Conservation (phyloP, 2,329 filamentous ascomycete genomes). For the Trichoderma sp. region DNA sequence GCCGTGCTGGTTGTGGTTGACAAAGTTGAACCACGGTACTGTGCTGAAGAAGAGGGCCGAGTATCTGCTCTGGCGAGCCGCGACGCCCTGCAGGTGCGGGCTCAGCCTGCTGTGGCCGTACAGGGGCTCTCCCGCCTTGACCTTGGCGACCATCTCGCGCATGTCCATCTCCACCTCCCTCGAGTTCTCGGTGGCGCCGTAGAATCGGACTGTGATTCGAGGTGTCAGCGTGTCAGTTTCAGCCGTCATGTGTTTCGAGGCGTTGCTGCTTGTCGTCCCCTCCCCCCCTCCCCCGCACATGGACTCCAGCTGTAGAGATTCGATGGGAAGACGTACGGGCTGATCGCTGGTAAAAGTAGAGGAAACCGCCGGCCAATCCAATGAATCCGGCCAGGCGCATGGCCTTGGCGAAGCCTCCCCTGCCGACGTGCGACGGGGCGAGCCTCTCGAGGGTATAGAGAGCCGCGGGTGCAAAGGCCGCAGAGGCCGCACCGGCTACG, state of each 20-base stretch:
- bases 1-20: slow-evolving; percentile 94
- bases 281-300: not conserved
- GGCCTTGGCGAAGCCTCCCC: slow-evolving; percentile 76
- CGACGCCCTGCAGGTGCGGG: slow-evolving; percentile 91
- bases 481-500: slow-evolving; percentile 66
- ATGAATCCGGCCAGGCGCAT: slow-evolving; percentile 78
- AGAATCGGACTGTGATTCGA: slow-evolving; percentile 75
- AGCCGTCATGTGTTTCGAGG: too few relatives aligned
- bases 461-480: slow-evolving; percentile 70
- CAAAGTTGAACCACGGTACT: slow-evolving; percentile 97
- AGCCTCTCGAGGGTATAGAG: slow-evolving; percentile 82
- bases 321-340: slow-evolving; percentile 62
- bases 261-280: too few relatives aligned
- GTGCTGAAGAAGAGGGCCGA: slow-evolving; percentile 80
- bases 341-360: slow-evolving; percentile 84
- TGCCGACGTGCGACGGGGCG: slow-evolving; percentile 81
- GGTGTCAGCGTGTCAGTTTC: not conserved
- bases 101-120: slow-evolving; percentile 80
- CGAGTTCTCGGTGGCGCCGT: slow-evolving; percentile 89
- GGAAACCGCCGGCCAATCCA: slow-evolving; percentile 75
- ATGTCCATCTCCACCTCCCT: slow-evolving; percentile 95
- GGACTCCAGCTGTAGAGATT: not conserved
- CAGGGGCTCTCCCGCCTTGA: slow-evolving; percentile 86
- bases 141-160: slow-evolving; percentile 95
- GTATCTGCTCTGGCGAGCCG: slow-evolving; percentile 90